These are phyloP conservation scores for Platanus orientalis DNA, from an alignment of 164 flowering plant genomes.

Conservation along the genomic window DNA sequence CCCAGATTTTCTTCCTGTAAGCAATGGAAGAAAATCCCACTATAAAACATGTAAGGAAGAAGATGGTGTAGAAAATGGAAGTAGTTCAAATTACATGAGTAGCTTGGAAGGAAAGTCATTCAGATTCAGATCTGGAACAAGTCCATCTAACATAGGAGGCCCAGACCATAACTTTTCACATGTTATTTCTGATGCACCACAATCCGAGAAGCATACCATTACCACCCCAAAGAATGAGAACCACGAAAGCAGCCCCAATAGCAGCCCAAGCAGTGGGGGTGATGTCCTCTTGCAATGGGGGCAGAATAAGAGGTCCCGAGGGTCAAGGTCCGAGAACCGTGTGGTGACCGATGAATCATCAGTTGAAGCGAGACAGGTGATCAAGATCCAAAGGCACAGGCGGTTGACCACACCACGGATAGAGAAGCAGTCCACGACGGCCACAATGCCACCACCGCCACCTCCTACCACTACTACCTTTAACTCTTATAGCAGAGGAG, in stretches of 20 bases:
- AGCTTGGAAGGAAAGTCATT: constrained; percentile 16
- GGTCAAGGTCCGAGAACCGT: constrained; percentile 24
- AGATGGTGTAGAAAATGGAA: constrained; percentile 11
- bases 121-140: constrained; percentile 16
- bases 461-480: neutral
- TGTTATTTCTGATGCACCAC: constrained; percentile 7
- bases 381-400: constrained; percentile 23
- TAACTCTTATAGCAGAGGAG: constrained; percentile 11
- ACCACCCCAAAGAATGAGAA: neutral
- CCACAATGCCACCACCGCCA: constrained; percentile 17
- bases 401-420: constrained; percentile 3
- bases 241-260: constrained; percentile 13
- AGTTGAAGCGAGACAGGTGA: constrained; percentile 18
- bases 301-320: constrained; percentile 35
- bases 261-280: constrained; percentile 11
- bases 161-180: constrained; percentile 17
- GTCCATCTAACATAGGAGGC: constrained; percentile 13
- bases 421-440: constrained; percentile 8
- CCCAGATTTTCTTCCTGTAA: constrained; percentile 26
- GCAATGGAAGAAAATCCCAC: constrained; percentile 25
- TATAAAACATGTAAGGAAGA: constrained; percentile 23
- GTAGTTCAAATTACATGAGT: constrained; percentile 5
- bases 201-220: constrained; percentile 16
- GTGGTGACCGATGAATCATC: constrained; percentile 19
- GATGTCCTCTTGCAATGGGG: constrained; percentile 41